Conservation (phyloP, 2,329 filamentous ascomycete species). For the Colletotrichum caudatum region DNA sequence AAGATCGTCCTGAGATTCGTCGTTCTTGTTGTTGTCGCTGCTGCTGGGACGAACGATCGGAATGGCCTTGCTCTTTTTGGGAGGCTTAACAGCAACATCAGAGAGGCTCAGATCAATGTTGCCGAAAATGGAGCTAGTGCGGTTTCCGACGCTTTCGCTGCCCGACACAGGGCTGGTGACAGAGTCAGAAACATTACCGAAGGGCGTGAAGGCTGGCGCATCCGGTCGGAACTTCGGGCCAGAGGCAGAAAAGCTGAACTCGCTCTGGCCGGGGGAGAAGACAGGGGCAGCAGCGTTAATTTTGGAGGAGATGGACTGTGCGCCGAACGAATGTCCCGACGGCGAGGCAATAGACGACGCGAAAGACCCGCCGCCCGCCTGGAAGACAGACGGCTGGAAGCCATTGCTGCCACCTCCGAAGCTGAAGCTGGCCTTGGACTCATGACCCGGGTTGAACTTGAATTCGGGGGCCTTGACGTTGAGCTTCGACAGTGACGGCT, state of each 20-base stretch:
- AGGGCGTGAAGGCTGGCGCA: slow-evolving; percentile 81
- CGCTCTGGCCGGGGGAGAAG: slow-evolving; percentile 75
- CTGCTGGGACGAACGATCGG: slow-evolving; percentile 79
- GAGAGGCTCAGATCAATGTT: slow-evolving; percentile 73
- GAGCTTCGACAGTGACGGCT: slow-evolving; percentile 79
- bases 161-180: slow-evolving; percentile 61
- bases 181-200: slow-evolving; percentile 60
- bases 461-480: slow-evolving; percentile 94
- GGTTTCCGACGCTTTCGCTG: slow-evolving; percentile 56
- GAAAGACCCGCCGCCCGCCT: slow-evolving; percentile 50
- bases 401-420: slow-evolving; percentile 58
- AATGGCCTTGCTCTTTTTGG: slow-evolving; percentile 83
- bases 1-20: slow-evolving; percentile 46
- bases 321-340: slow-evolving; percentile 55
- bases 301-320: slow-evolving; percentile 58
- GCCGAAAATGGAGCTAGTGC: slow-evolving; percentile 72
- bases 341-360: slow-evolving; percentile 51
- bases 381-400: slow-evolving; percentile 64
- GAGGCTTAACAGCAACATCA: slow-evolving; percentile 72
- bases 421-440: slow-evolving; percentile 64
- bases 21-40: slow-evolving; percentile 54
- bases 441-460: slow-evolving; percentile 74
- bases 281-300: slow-evolving; percentile 78
- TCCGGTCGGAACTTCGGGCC: slow-evolving; percentile 80
- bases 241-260: slow-evolving; percentile 76